Conservation (phyloP, 2,329 filamentous ascomycete genomes). For the Calonectria pauciramosa region DNA sequence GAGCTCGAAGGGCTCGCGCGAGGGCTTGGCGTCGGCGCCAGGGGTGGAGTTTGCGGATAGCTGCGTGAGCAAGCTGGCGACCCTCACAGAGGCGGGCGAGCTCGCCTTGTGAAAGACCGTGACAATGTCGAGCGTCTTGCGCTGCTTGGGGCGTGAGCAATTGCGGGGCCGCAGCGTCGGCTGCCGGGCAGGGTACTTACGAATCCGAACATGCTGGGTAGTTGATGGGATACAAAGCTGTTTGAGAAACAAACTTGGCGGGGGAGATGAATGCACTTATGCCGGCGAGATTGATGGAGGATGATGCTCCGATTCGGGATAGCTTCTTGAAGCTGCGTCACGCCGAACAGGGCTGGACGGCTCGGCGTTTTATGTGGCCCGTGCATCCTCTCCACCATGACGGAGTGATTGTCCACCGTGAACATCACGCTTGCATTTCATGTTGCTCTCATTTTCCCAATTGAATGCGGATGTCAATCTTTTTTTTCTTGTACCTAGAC, state of each 20-base stretch:
- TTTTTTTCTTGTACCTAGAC: not conserved
- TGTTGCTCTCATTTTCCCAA: not conserved
- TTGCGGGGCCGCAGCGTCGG: not conserved
- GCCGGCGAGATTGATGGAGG: constrained; percentile 37
- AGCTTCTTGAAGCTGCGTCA: constrained; percentile 45
- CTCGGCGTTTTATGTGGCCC: constrained; percentile 37
- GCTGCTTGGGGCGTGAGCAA: constrained; percentile 59
- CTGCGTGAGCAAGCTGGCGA: constrained; percentile 84
- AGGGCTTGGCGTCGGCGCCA: constrained; percentile 68
- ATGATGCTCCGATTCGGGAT: constrained; percentile 44
- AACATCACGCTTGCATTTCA: not conserved
- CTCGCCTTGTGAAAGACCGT: constrained; percentile 95
- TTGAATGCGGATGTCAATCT: not conserved
- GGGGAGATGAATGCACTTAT: constrained; percentile 16
- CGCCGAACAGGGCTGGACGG: constrained; percentile 44
- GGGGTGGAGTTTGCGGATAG: constrained; percentile 77
- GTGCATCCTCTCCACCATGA: constrained; percentile 34
- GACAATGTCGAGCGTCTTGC: constrained; percentile 88
- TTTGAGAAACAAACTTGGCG: constrained; percentile 10
- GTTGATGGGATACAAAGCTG: not conserved
- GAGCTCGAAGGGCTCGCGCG: constrained; percentile 83
- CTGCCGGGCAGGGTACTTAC: constrained; percentile 50
- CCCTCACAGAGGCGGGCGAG: constrained; percentile 78
- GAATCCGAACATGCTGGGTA: constrained; percentile 61
- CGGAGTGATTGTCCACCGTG: constrained; percentile 4